Evolutionary conservation across 257 asterid species (phyloP), one percentile per base, ranked within the genome.

Genomic region (Nicotiana otophora): DNA sequence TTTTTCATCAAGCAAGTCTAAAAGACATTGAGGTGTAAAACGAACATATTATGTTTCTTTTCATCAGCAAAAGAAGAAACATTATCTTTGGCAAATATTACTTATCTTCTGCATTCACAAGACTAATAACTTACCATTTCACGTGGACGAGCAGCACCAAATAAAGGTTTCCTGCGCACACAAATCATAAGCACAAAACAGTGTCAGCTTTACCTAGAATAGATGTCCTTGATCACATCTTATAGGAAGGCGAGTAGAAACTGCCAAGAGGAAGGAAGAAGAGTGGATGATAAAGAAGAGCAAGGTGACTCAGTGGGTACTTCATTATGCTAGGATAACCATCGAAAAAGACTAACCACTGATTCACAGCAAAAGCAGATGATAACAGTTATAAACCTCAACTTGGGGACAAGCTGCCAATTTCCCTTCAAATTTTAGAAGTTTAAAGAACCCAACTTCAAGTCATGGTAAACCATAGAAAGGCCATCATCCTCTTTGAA

Each of bases 141-240:
- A 81, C 98, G 88, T 51, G 97, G 97, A 33, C 93, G 96, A 85
- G 96, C 97, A 82, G 90, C 94, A 42, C 96, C 97, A 87, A 96
- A 91, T 76, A 91, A 89, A 81, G 91, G 86, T 83, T 91, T 92
- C 91, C 98, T 93, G 88, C 70, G 82, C 80, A 86, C 68, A 84
- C 86, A 68, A 84, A 86, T 82, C 77, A 82, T 64, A 80, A 88
- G 76, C 33, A 78, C 65, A 81, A 82, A 79, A 82, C 48, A 68
- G 23, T 65, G 80, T 84, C 31, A 85, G 75, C 82, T 82, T 86
- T 86, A 86, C 62, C 66, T 36, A 23, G 68, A 83, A 68, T 67
- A 65, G 82, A 82, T 85, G 82, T 17, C 63, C 17, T 58, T 16
- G 42, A 72, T 60, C 66, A 82, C 69, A 63, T 58, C 74, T 57